phyloP scores from a whole-genome alignment of 148 eudicot genomes.

The Oxyria digyna region DNA sequence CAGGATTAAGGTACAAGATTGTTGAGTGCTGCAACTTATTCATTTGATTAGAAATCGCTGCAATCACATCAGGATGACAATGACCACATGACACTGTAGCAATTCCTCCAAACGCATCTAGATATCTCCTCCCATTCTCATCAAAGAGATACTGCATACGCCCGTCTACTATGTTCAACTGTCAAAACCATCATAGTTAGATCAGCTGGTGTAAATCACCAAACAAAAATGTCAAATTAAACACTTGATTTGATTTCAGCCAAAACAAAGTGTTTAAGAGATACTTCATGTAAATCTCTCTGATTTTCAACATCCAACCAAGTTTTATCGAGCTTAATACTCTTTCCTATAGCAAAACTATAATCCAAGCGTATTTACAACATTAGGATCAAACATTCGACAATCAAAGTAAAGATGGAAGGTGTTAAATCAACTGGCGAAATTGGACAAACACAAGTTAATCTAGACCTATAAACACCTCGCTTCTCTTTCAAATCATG shows the following conservation, averaged over 20 bases:
- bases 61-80: constrained; percentile 82
- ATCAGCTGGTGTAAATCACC: background rate
- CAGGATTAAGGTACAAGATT: constrained; percentile 63
- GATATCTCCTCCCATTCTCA: constrained; percentile 74
- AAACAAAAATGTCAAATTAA: background rate
- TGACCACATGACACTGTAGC: constrained; percentile 92
- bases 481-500: no score
- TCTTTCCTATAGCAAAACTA: background rate
- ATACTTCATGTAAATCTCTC: background rate
- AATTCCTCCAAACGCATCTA: constrained; percentile 89
- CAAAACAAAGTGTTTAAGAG: background rate
- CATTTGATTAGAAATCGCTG: constrained; percentile 60
- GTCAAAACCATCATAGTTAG: constrained; percentile 12
- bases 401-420: no score
- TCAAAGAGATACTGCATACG: constrained; percentile 94
- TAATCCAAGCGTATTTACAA: background rate
- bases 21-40: constrained; percentile 81
- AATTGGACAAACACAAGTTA: no score
- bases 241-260: no score
- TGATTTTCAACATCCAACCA: background rate
- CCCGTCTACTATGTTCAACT: constrained; percentile 86
- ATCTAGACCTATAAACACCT: no score
- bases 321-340: background rate
- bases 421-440: no score
- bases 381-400: no score